phyloP scores from a whole-genome alignment of 2,329 filamentous ascomycete genomes.

The Colletotrichum melonis region DNA sequence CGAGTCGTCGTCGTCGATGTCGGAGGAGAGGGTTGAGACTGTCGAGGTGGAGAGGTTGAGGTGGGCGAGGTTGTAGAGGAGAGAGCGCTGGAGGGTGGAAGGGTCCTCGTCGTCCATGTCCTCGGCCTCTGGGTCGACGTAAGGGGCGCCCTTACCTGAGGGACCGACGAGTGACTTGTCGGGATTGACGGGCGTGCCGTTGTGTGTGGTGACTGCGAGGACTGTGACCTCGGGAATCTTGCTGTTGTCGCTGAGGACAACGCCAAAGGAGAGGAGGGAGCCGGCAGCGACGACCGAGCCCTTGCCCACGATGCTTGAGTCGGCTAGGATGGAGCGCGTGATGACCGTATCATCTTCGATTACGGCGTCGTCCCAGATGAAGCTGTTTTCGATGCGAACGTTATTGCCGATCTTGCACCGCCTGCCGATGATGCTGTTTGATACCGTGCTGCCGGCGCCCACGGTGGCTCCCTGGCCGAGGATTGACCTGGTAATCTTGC shows the following conservation, averaged over 20 bases:
- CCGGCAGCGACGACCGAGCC: slow-evolving; percentile 77
- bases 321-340: slow-evolving; percentile 80
- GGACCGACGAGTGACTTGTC: slow-evolving; percentile 61
- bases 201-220: slow-evolving; percentile 49
- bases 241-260: slow-evolving; percentile 74
- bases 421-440: slow-evolving; percentile 83
- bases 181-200: slow-evolving; percentile 50
- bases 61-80: slow-evolving; percentile 65
- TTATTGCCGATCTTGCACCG: slow-evolving; percentile 89
- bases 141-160: slow-evolving; percentile 62
- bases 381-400: slow-evolving; percentile 81
- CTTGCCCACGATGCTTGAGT: slow-evolving; percentile 77
- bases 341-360: slow-evolving; percentile 82
- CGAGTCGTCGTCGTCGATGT: slow-evolving; percentile 74
- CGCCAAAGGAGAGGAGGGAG: slow-evolving; percentile 82
- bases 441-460: slow-evolving; percentile 76
- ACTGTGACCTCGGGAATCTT: slow-evolving; percentile 51
- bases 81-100: slow-evolving; percentile 62
- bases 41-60: slow-evolving; percentile 66
- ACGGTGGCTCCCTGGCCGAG: slow-evolving; percentile 82
- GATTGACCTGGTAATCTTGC: slow-evolving; percentile 76
- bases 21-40: slow-evolving; percentile 71
- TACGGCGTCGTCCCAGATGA: slow-evolving; percentile 87
- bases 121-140: slow-evolving; percentile 58
- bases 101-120: slow-evolving; percentile 63